Percentiles rank a stretch among this genome's conserved stretches.
Evolutionary conservation across 805 yeast genomes (phyloP).

Genomic region (Saturnispora silvae): DNA sequence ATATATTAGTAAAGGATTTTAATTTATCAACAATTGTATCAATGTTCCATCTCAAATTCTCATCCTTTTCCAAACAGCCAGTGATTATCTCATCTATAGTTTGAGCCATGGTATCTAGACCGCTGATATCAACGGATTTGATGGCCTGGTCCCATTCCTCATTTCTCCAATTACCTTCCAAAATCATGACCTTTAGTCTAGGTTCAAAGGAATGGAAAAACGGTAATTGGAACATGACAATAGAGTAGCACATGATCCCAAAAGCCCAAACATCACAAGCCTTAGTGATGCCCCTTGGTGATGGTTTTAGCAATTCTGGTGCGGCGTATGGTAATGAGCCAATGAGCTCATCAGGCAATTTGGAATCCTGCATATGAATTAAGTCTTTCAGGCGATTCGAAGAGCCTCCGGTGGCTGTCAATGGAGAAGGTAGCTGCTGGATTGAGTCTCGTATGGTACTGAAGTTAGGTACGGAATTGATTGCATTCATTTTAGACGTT

Average conservation of each 20-base stretch:
- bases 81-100: slow-evolving; percentile 4
- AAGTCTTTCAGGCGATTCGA: slow-evolving; percentile 2
- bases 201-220: slow-evolving; percentile 82
- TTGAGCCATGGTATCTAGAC: not conserved
- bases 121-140: not conserved
- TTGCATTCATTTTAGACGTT: not conserved
- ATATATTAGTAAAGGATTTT: slow-evolving; percentile 2
- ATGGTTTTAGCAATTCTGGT: slow-evolving; percentile 66
- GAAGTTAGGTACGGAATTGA: slow-evolving; percentile 3
- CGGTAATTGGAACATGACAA: slow-evolving; percentile 66
- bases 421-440: not conserved
- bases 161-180: slow-evolving; percentile 38
- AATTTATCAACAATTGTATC: slow-evolving; percentile 4
- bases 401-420: slow-evolving; percentile 2
- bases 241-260: slow-evolving; percentile 68
- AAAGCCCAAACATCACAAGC: slow-evolving; percentile 85
- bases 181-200: slow-evolving; percentile 58
- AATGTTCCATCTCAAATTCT: slow-evolving; percentile 5
- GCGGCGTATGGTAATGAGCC: slow-evolving; percentile 92
- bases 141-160: slow-evolving; percentile 8
- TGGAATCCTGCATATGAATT: slow-evolving; percentile 3
- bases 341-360: slow-evolving; percentile 25
- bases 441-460: slow-evolving; percentile 1
- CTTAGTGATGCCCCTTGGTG: slow-evolving; percentile 49
- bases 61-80: slow-evolving; percentile 6